A percentile compares a stretch with the other conserved stretches of the same genome.
Evolutionary conservation across 495 filamentous ascomycete species (phyloP).

Genomic region (Hypoxylon cercidicola): DNA sequence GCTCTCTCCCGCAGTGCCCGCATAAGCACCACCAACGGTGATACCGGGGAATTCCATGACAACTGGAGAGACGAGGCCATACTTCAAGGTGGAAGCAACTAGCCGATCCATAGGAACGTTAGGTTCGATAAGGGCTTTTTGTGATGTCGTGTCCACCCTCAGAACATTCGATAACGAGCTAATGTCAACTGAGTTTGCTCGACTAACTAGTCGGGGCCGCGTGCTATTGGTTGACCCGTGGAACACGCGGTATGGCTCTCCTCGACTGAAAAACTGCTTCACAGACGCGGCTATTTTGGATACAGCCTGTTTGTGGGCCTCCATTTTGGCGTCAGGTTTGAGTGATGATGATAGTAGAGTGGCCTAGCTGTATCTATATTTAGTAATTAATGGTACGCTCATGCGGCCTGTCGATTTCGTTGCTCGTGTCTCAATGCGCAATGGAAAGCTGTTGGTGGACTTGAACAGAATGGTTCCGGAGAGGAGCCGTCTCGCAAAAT

Average conservation of each 20-base stretch:
- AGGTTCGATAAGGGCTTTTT: conserved; percentile 63
- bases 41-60: conserved; percentile 70
- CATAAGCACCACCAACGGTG: conserved; percentile 67
- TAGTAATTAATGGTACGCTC: neutral
- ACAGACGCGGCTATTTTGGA: neutral
- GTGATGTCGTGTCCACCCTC: conserved; percentile 51
- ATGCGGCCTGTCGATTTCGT: neutral
- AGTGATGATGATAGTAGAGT: neutral
- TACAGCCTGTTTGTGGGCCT: neutral
- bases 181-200: conserved; percentile 59
- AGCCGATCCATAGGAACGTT: conserved; percentile 69
- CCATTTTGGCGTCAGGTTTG: neutral
- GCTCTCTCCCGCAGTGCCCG: conserved; percentile 66
- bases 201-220: neutral
- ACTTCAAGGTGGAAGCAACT: conserved; percentile 58
- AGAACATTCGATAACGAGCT: conserved; percentile 61
- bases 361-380: neutral
- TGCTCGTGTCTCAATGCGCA: too few species aligned
- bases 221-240: neutral
- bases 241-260: neutral
- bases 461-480: neutral
- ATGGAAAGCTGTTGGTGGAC: neutral
- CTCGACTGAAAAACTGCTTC: neutral
- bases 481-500: neutral
- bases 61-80: conserved; percentile 63